Evolutionary conservation across 1,139 yeast species (phyloP), one percentile per base, ranked within the genome.

Genomic region (Scheffersomyces insectosa): DNA sequence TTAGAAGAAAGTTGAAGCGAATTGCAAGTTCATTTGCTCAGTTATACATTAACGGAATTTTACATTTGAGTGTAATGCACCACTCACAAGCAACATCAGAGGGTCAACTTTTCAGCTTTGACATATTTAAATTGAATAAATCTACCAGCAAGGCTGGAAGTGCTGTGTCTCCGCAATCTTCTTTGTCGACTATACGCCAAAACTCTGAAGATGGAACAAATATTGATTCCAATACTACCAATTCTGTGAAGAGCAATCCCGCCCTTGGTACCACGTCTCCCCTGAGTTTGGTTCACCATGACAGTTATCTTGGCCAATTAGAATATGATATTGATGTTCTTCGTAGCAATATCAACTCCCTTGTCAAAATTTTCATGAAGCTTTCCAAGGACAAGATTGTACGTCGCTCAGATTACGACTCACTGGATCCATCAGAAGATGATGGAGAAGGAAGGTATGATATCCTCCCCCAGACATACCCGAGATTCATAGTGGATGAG

Each of bases 401-500:
- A 6, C 59, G 54, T 30, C 47, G 56, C 2, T 55, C 63, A 10
- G 78, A 74, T 45, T 74, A 74, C 48, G 74, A 70, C 47, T 65
- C 68, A 0, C 65, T 75, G 2, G 79, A 72, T 51, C 63, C 57
- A 3, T 66, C 72, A 0, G 66, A 61, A 20, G 65, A 52, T 13
- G 60, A 62, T 41, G 75, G 72, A 2, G 66, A 63, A 40, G 74
- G 66, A 33, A 53, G 77, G 28, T 63, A 57, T 47, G 66, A 75
- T 37, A 45, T 67, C 11, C 55, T 85, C 25, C 91, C 91, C 0
- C 85, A 83, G 56, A 66, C 81, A 2, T 79, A 82, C 51, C 88
- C 91, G n/a, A 67, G 93, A 45, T 82, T 84, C 54, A 61, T 85
- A 7, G 68, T 74, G 30, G 80, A 81, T 38, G 83, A 79, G 44